Conservation (phyloP, 163 green algal species). For the Chlamydomonas reinhardtii region DNA sequence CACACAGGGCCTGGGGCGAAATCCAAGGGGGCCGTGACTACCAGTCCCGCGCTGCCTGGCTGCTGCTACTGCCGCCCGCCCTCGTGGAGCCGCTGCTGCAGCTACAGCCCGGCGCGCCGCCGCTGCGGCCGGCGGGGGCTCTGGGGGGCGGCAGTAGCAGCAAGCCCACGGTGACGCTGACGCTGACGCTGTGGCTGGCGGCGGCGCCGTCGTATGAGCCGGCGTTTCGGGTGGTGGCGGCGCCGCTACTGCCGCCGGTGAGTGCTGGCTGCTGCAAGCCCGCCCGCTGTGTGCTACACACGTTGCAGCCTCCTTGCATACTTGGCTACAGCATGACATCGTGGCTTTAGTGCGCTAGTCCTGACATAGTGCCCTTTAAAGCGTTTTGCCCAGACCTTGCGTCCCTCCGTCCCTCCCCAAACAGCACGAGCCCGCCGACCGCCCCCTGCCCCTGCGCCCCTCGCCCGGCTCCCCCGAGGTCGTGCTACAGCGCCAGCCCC, state of each 20-base stretch:
- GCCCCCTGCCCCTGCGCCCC: neutral
- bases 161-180: neutral
- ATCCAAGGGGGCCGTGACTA: constrained; percentile 14
- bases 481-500: neutral
- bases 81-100: constrained; percentile 19
- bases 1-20: neutral
- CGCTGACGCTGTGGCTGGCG: constrained; percentile 30
- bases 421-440: neutral
- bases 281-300: too few relatives aligned
- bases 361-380: too few relatives aligned
- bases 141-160: neutral
- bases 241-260: neutral
- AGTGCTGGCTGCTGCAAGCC: neutral
- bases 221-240: constrained; percentile 6
- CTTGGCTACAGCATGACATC: too few relatives aligned
- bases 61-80: constrained; percentile 43
- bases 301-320: too few relatives aligned
- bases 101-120: neutral
- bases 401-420: too few relatives aligned
- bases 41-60: constrained; percentile 31
- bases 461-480: neutral
- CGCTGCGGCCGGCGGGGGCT: neutral
- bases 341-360: too few relatives aligned
- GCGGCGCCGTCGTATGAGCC: constrained; percentile 14
- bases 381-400: too few relatives aligned